Evolutionary conservation across 164 flowering plant species (phyloP).

Genomic region (Paratinospora sagittata): DNA sequence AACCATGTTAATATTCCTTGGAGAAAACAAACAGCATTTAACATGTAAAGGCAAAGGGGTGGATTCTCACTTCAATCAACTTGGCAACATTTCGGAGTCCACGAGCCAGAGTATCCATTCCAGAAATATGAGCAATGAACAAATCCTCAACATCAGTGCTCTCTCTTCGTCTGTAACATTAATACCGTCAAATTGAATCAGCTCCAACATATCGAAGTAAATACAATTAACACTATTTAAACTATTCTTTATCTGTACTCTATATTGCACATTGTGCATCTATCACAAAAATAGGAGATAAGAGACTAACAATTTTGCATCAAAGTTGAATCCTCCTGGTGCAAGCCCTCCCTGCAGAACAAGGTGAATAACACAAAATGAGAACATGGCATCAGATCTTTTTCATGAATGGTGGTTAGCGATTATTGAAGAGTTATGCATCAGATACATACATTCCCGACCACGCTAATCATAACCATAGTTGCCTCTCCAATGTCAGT

Average conservation of each 20-base stretch:
- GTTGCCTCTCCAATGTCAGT: conserved; percentile 90
- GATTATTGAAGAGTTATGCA: not conserved
- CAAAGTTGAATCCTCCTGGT: conserved; percentile 98
- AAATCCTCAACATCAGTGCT: conserved; percentile 97
- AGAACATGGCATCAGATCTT: not conserved
- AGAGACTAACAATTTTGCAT: conserved; percentile 84
- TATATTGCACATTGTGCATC: not conserved
- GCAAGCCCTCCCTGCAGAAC: conserved; percentile 80
- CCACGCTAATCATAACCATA: conserved; percentile 73
- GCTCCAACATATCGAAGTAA: not conserved
- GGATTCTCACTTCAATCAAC: conserved; percentile 60
- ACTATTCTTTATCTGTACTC: not conserved
- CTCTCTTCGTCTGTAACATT: conserved; percentile 68
- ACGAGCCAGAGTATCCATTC: conserved; percentile 97
- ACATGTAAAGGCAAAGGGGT: not conserved
- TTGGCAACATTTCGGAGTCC: conserved; percentile 91
- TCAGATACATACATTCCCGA: conserved; percentile 61
- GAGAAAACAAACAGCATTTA: not conserved
- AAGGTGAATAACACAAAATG: conserved; percentile 4
- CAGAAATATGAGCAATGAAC: conserved; percentile 85
- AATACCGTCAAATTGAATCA: not conserved
- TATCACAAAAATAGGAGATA: not conserved
- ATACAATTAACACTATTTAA: not conserved
- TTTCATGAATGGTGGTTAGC: not conserved
- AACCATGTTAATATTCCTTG: not conserved